Base-by-base conservation (phyloP, 192 early-diverging fungal genomes). In the Entomortierella beljakovae region DNA sequence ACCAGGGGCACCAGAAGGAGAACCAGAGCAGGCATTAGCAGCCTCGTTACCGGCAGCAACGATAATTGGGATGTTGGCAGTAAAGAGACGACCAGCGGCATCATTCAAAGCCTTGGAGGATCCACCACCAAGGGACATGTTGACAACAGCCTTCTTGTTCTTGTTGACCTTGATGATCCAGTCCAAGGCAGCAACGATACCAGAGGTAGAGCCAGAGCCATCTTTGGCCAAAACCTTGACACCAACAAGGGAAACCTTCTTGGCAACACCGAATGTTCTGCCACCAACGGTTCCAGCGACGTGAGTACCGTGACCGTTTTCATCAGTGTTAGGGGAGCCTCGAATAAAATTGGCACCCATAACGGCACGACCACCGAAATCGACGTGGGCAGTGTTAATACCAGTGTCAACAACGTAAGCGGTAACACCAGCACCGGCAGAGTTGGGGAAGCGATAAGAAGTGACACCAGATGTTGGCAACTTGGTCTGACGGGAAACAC, bases 31-130 rank as follows among this genome's bases (percentile, higher is more conserved):
- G 26, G 93, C 91, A 60, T 94, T 88, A 25, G 56, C 50, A 22
- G 49, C 81, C 52, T 86, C 83, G 81, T 94, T 94, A 40, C 93
- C 93, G 26, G 93, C 93, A 31, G 93, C 93, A 22, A 89, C 93
- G 28, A 91, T 88, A 53, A 95, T 85, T 37, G 89, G 91, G 28
- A 95, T 73, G 69, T 90, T 90, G 56, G 75, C 79, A 18, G 84
- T 72, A 35, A 83, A 85, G 9, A 90, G 85, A 43, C 79, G 63
- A 35, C 46, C 55, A n/a, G 88, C 86, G 25, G 90, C 91, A 34
- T 80, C 75, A 68, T 95, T 89, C 46, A 95, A 67, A 28, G 88
- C 83, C n/a, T 81, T 82, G 20, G 86, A 84, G 25, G 68, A 63
- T 9, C 83, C 83, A 28, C 89, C 89, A 38, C 92, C 93, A 26